These are phyloP conservation scores for Stagonosporopsis chrysanthemi DNA, from an alignment of 2,329 filamentous ascomycete genomes.

Conservation along the genomic window DNA sequence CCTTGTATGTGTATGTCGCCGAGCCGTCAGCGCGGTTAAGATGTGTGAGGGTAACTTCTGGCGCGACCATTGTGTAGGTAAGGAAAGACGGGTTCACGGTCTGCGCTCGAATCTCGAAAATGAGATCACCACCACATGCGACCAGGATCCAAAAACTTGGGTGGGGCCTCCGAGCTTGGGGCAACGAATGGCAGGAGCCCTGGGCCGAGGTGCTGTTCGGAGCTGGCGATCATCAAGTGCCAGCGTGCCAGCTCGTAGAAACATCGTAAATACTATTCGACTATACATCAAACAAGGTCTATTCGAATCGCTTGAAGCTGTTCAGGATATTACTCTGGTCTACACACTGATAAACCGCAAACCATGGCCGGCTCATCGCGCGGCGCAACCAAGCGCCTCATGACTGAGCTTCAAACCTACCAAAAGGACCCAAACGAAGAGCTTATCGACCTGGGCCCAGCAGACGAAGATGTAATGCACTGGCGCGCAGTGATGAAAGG, in stretches of 20 bases:
- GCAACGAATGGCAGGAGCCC: slow-evolving; percentile 27
- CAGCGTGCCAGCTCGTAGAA: slow-evolving; percentile 6
- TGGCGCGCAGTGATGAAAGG: slow-evolving; percentile 69
- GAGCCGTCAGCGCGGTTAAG: slow-evolving; percentile 81
- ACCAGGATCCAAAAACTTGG: slow-evolving; percentile 32
- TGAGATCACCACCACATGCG: slow-evolving; percentile 20
- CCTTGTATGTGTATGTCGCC: slow-evolving; percentile 75
- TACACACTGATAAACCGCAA: background rate
- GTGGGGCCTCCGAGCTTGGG: slow-evolving; percentile 33
- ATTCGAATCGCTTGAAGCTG: background rate
- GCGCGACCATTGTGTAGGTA: slow-evolving; percentile 34
- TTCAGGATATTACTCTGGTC: background rate
- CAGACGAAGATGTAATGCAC: slow-evolving; percentile 64
- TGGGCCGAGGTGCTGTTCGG: slow-evolving; percentile 29
- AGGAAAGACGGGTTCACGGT: background rate
- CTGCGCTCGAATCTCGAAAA: slow-evolving; percentile 13
- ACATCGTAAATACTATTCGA: background rate
- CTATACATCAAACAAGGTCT: background rate
- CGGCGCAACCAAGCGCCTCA: slow-evolving; percentile 62
- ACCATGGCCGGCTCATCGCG: slow-evolving; percentile 46
- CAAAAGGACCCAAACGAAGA: slow-evolving; percentile 63
- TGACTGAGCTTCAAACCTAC: slow-evolving; percentile 68
- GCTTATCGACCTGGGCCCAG: slow-evolving; percentile 63
- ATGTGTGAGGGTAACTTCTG: slow-evolving; percentile 45
- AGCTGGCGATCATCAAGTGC: slow-evolving; percentile 16